These are phyloP conservation scores for Penicillium corylophilum DNA, from an alignment of 2,329 filamentous ascomycete species.

Conservation along the genomic window DNA sequence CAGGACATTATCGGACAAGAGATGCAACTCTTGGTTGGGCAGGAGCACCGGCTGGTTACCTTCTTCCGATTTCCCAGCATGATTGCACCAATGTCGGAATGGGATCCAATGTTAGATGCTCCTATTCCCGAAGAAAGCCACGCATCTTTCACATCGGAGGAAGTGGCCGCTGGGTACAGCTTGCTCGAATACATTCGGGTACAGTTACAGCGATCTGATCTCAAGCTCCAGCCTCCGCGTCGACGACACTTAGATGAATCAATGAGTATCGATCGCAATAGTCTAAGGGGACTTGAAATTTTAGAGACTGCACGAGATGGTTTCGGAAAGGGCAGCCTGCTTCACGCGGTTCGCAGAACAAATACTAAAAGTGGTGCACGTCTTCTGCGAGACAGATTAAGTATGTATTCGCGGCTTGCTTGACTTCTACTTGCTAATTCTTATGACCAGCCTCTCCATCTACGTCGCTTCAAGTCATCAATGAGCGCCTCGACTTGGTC, in stretches of 20 bases:
- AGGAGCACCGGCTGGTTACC: slow-evolving; percentile 74
- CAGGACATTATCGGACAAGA: slow-evolving; percentile 59
- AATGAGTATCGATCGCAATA: slow-evolving; percentile 92
- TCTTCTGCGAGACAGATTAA: slow-evolving; percentile 79
- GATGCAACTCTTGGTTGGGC: slow-evolving; percentile 67
- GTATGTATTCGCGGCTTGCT: slow-evolving; percentile 40
- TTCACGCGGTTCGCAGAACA: slow-evolving; percentile 86
- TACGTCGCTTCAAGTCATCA: slow-evolving; percentile 78
- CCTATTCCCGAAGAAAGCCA: slow-evolving; percentile 58
- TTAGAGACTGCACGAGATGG: slow-evolving; percentile 81
- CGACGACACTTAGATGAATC: slow-evolving; percentile 72
- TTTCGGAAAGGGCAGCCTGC: slow-evolving; percentile 73
- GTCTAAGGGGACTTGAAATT: slow-evolving; percentile 84
- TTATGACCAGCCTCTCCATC: slow-evolving; percentile 67
- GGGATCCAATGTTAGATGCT: slow-evolving; percentile 75
- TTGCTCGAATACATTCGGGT: slow-evolving; percentile 82
- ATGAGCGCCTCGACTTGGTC: slow-evolving; percentile 77
- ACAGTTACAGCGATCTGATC: slow-evolving; percentile 71
- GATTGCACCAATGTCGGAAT: slow-evolving; percentile 58
- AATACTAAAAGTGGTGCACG: slow-evolving; percentile 89
- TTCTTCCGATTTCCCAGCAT: slow-evolving; percentile 57
- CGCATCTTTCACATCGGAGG: slow-evolving; percentile 62
- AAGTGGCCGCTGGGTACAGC: slow-evolving; percentile 73
- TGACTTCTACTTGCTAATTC: slow-evolving; percentile 12
- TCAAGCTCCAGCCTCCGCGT: slow-evolving; percentile 80